phyloP scores from a whole-genome alignment of 2,329 filamentous ascomycete species.

The Nemania sp. region DNA sequence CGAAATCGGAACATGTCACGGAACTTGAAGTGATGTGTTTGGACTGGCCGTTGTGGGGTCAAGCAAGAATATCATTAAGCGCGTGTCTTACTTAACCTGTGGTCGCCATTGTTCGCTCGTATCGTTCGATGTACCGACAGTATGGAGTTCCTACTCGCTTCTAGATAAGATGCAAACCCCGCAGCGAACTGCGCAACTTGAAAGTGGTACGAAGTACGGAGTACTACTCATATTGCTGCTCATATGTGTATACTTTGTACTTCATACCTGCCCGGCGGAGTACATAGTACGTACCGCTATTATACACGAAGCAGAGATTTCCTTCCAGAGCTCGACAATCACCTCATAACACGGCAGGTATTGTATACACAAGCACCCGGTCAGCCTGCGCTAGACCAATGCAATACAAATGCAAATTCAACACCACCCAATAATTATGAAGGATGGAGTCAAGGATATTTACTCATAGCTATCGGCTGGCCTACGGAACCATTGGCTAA shows the following conservation, averaged over 20 bases:
- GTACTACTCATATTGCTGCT: too few species aligned
- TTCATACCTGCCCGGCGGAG: too few species aligned
- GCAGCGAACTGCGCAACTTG: conserved; percentile 13
- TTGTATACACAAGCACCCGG: not conserved
- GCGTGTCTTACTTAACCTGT: conserved; percentile 28
- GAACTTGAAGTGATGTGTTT: not conserved
- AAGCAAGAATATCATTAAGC: conserved; percentile 12
- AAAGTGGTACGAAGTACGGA: too few species aligned
- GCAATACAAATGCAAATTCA: conserved; percentile 20
- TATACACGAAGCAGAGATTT: too few species aligned
- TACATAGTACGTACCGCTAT: too few species aligned
- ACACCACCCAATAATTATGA: conserved; percentile 28
- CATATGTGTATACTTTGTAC: too few species aligned
- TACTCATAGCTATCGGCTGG: conserved; percentile 35
- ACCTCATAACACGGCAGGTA: not conserved
- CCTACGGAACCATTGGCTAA: conserved; percentile 26
- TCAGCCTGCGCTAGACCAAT: too few species aligned
- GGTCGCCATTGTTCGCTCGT: conserved; percentile 28
- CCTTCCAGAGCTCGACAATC: too few species aligned
- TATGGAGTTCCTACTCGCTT: not conserved
- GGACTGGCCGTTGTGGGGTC: not conserved
- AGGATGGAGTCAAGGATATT: conserved; percentile 35
- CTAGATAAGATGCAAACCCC: conserved; percentile 28
- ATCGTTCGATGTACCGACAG: conserved; percentile 26
- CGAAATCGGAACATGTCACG: not conserved